Base-by-base conservation (phyloP, 2,329 filamentous ascomycete species). In the Diplocarpon mali region DNA sequence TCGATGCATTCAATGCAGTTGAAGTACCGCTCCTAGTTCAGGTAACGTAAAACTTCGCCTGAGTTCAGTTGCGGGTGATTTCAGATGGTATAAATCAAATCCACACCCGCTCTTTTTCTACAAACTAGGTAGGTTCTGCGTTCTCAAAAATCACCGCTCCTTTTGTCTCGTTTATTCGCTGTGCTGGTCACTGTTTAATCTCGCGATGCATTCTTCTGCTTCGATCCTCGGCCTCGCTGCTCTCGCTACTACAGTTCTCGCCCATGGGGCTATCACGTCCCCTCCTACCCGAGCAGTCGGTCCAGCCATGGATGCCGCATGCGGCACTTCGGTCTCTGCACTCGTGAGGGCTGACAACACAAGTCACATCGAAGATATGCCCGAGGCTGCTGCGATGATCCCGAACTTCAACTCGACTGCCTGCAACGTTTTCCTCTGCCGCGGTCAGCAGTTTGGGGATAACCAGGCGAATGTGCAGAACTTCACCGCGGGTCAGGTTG, bases 381-480 rank as follows among this genome's bases (percentile, higher is more conserved):
- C 62, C 4, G 44, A 56, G 8, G 64, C 65, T 45, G 60, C 61
- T 13, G 63, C 62, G 6, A 59, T 62, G 6, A 60, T 60, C 1
- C 48, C 54, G 27, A 32, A 50, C 38, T 52, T 53, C 43, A 49
- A 51, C 31, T 37, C 44, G 8, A 40, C 40, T 6, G 42, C 38
- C 52, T 64, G 67, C 60, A 64, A 69, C 48, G 55, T 70, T 34
- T 66, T 65, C 51, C 65, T 71, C 44, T 73, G 70, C 65, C 67
- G 67, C 47, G 69, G 69, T 10, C 66, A 67, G 55, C 60, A 62
- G 15, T 69, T 70, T 48, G 47, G 38, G 11, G 66, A 72, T 58
- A 71, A 71, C 59, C 51, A 49, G 17, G 60, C 59, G 44, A 63
- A 60, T 15, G 64, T 72, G 5, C 68, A 71, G 56, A 61, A 56